Base-by-base conservation (phyloP, 2,329 filamentous ascomycete genomes). In the Diplodia intermedia region DNA sequence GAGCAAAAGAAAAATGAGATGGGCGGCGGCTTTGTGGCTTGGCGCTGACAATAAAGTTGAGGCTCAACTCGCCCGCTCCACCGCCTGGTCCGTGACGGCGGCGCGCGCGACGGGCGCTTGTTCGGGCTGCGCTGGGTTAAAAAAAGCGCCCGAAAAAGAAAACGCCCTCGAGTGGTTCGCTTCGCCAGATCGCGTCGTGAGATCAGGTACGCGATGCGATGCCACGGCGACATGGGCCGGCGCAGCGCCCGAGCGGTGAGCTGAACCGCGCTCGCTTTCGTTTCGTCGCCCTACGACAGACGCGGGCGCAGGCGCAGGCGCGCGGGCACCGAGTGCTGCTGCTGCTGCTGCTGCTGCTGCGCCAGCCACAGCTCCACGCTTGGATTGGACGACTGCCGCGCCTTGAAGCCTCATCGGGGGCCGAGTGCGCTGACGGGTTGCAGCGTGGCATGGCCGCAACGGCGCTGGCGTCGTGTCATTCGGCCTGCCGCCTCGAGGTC, bases 181-280 rank as follows among this genome's bases (percentile, higher is more conserved):
- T 31, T 26, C 56, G 47, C 47, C 29, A 63, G 47, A 63, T 63
- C 60, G 20, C 18, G 20, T 63, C 60, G 43, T n/a, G 43, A 63
- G 60, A 52, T 63, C 29, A 52, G 60, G 29, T 38, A 49, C 43
- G 57, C 26, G 31, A 33, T 33, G 18, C 18, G 31, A 57, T 33
- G 57, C 20, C 26, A n/a, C 36, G 26, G 7, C 14, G 40, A n/a
- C 43, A 29, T 47, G 57, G 26, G 57, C 43, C 47, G 50, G 60
- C 60, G 31, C 47, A 53, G 47, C 60, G 60, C 60, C 60, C 60
- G 26, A 52, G 60, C 60, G 60, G 60, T 63, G 60, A 52, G 47
- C n/a, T 63, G 23, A 50, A 36, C 15, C 47, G 60, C 60, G 57
- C 57, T 62, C 57, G 57, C 57, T 62, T 26, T 62, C 57, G 57